Base-by-base conservation (phyloP, 2,329 filamentous ascomycete genomes). In the Ascochyta rabiei region DNA sequence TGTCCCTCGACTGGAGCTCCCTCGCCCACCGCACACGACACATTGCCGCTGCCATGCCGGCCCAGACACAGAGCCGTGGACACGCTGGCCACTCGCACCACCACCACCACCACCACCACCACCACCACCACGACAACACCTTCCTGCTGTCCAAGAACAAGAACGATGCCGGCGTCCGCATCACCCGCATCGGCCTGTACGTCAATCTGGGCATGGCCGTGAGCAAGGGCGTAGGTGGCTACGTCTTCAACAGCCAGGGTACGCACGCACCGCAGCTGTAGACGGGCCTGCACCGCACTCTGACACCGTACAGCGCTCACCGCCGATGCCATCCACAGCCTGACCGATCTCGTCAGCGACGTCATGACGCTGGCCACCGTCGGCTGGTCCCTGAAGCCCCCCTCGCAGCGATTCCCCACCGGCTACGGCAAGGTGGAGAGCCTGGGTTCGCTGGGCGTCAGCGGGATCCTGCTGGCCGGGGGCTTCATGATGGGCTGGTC, bases 371-470 rank as follows among this genome's bases (percentile, higher is more conserved):
- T 99, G 18, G 90, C 91, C 15, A 99, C 95, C 9, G 93, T 99
- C 41, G 93, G 93, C 18, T 96, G 90, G 87, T 96, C 93, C 56
- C 79, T 98, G 56, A 91, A 89, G 67, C 88, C 91, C 6, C 92
- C 95, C 0, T 91, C 90, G 10, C 84, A 89, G 49, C 84, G 84
- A 35, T 99, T 96, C 72, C 95, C 95, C 2, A 86, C 87, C 67
- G 95, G 95, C 1, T 99, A 96, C 72, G 95, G 95, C 72, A 99
- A 99, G 80, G 85, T 99, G n/a, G 95, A 99, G 80, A 96, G 92
- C 68, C 79, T 99, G 71, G 95, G 95, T 18, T 95, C 92, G 19
- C 79, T 99, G 55, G 95, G 93, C 15, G 95, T 99, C 30, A 97
- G 93, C 64, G 88, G 92, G 60, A 89, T 99, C 78, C 81, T 99